Percentiles rank a stretch among this genome's conserved stretches.
These are phyloP conservation scores for Solanum arcanum DNA, from an alignment of 257 asterid species.

Conservation along the genomic window DNA sequence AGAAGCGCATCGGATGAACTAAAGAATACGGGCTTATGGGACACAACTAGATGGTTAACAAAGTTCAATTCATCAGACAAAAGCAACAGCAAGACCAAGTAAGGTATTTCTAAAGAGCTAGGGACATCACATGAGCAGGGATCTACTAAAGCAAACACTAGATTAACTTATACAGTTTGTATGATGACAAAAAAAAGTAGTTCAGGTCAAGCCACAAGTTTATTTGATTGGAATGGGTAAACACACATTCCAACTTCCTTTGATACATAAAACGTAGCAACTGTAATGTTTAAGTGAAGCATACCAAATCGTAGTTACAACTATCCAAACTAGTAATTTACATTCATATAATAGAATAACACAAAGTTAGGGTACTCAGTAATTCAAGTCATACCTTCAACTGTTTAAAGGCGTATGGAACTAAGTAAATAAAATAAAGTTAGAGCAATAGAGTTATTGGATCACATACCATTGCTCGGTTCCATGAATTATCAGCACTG, in stretches of 20 bases:
- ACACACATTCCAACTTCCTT: background rate
- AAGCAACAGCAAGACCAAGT: background rate
- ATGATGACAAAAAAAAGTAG: background rate
- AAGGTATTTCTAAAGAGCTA: background rate
- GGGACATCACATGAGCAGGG: background rate
- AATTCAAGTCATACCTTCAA: background rate
- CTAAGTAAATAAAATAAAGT: background rate
- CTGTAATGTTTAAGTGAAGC: background rate
- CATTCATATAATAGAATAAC: background rate
- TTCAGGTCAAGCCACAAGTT: background rate
- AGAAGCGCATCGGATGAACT: background rate
- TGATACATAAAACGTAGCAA: background rate
- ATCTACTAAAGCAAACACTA: background rate
- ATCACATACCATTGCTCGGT: constrained; percentile 91
- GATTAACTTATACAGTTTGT: background rate
- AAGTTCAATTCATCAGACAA: background rate
- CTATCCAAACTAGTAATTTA: background rate
- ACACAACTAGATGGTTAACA: background rate
- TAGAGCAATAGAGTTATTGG: background rate
- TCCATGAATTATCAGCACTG: constrained; percentile 92
- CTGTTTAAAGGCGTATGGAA: background rate
- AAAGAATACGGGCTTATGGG: background rate
- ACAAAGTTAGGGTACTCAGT: background rate
- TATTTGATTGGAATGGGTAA: background rate
- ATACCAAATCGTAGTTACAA: background rate